A percentile compares a stretch with the other conserved stretches of the same genome.
phyloP scores from a whole-genome alignment of 2,329 filamentous ascomycete species.

The Alternaria rosae region DNA sequence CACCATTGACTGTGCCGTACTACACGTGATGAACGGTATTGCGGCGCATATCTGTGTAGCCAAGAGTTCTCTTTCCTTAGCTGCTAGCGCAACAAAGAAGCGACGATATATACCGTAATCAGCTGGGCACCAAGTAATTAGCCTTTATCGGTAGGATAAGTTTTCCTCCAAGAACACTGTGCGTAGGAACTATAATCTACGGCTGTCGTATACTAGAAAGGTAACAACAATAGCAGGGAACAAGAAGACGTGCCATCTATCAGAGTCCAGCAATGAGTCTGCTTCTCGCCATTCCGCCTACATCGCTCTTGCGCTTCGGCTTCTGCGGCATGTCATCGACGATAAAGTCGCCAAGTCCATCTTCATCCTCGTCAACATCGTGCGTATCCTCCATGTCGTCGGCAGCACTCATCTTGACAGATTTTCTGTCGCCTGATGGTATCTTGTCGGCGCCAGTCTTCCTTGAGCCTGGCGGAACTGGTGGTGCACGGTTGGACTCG shows the following conservation, averaged over 20 bases:
- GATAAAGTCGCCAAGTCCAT: background rate
- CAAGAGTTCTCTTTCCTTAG: too few species aligned
- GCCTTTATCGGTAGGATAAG: too few species aligned
- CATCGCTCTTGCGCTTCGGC: conserved; percentile 1
- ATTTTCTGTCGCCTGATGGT: background rate
- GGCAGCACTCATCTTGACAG: background rate
- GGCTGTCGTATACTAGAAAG: background rate
- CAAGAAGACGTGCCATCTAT: background rate
- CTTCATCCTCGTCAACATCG: background rate
- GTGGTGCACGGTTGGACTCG: background rate
- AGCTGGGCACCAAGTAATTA: too few species aligned
- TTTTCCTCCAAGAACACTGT: background rate
- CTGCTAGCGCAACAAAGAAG: too few species aligned
- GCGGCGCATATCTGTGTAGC: too few species aligned
- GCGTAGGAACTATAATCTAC: background rate
- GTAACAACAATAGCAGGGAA: background rate
- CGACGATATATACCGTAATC: too few species aligned
- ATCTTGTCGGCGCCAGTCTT: background rate
- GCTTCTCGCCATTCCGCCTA: background rate
- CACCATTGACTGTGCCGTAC: too few species aligned
- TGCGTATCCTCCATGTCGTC: background rate
- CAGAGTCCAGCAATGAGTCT: background rate
- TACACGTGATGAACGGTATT: too few species aligned
- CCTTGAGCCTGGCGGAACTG: background rate
- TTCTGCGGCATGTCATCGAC: background rate